Evolutionary conservation across 345 rosid genomes (phyloP).

Genomic region (Ricinus communis): DNA sequence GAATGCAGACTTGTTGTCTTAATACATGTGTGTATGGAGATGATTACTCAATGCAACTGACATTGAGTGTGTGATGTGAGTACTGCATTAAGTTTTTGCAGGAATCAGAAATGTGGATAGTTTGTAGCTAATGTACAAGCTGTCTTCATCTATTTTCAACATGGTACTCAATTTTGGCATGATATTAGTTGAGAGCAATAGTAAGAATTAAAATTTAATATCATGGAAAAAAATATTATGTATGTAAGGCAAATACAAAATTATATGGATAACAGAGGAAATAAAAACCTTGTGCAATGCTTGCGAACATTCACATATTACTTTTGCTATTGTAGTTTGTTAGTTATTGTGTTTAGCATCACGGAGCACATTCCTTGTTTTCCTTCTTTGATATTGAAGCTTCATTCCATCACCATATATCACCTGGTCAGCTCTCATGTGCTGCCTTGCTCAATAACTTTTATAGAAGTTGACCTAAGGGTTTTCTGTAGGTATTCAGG

Average conservation of each 20-base stretch:
- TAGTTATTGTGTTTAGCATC: not conserved
- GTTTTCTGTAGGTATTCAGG: conserved; percentile 40
- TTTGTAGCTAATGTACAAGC: not conserved
- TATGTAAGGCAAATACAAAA: not conserved
- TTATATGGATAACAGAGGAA: not conserved
- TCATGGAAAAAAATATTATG: not conserved
- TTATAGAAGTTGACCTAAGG: conserved; percentile 14
- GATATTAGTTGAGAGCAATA: not conserved
- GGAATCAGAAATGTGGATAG: not conserved
- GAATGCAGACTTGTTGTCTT: not conserved
- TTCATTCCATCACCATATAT: not conserved
- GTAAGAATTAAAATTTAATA: not conserved
- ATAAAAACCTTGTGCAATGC: not conserved
- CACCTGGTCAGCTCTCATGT: not conserved
- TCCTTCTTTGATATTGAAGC: not conserved
- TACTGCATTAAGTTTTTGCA: not conserved
- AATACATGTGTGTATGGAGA: not conserved
- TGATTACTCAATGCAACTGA: not conserved
- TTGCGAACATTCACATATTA: not conserved
- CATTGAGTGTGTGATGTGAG: not conserved
- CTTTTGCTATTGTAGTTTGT: not conserved
- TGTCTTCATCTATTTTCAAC: not conserved
- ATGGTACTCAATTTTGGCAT: not conserved
- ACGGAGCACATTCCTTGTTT: not conserved
- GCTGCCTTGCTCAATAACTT: not conserved